These are phyloP conservation scores for Globisporangium cystogenes DNA, from an alignment of 352 stramenopile species.

Conservation along the genomic window DNA sequence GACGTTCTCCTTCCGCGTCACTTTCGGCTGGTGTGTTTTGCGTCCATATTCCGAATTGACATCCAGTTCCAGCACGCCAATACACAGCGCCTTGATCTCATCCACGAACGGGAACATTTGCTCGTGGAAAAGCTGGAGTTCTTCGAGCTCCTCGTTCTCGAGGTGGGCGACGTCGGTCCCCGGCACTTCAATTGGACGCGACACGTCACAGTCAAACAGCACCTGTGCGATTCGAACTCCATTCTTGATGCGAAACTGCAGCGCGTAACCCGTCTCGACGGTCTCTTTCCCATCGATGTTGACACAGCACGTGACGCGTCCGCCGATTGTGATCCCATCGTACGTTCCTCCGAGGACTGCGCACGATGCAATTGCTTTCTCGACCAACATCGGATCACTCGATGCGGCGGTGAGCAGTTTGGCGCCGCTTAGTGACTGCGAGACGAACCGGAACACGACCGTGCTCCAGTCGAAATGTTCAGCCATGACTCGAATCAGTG, in stretches of 20 bases:
- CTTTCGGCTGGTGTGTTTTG: slow-evolving; percentile 33
- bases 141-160: slow-evolving; percentile 31
- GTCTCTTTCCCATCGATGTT: slow-evolving; percentile 73
- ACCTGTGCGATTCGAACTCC: slow-evolving; percentile 38
- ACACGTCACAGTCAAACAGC: slow-evolving; percentile 62
- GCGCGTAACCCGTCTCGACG: slow-evolving; percentile 60
- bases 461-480: slow-evolving; percentile 26
- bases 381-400: slow-evolving; percentile 8
- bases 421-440: slow-evolving; percentile 10
- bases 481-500: slow-evolving; percentile 32
- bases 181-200: slow-evolving; percentile 46
- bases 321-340: slow-evolving; percentile 37
- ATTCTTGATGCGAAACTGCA: slow-evolving; percentile 42
- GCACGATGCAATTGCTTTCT: slow-evolving; percentile 30
- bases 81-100: slow-evolving; percentile 22
- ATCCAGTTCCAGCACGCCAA: slow-evolving; percentile 20
- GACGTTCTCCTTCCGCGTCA: slow-evolving; percentile 57
- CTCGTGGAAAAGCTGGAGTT: slow-evolving; percentile 32
- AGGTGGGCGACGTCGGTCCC: slow-evolving; percentile 41
- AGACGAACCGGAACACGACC: slow-evolving; percentile 22
- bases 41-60: neutral
- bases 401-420: neutral
- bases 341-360: slow-evolving; percentile 54
- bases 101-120: slow-evolving; percentile 23
- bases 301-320: slow-evolving; percentile 62